These are phyloP conservation scores for Perilla frutescens DNA, from an alignment of 257 asterid species.

Conservation along the genomic window DNA sequence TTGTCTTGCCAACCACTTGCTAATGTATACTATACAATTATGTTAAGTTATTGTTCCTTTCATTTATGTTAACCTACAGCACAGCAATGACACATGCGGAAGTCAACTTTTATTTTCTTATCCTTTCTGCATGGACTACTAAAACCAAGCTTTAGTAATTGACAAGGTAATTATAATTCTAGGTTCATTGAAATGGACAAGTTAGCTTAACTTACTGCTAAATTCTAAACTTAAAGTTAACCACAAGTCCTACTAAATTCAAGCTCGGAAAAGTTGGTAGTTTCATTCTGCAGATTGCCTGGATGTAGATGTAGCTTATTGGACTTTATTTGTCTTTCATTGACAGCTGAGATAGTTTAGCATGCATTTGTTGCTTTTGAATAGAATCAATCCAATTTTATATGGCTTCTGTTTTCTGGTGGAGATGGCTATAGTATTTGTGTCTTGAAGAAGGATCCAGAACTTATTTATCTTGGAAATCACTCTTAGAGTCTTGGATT, in stretches of 20 bases:
- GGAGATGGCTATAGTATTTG: conserved; percentile 10
- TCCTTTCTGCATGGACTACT: background rate
- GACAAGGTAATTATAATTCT: background rate
- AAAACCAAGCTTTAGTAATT: conserved; percentile 16
- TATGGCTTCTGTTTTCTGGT: background rate
- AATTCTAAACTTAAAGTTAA: background rate
- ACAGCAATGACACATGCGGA: background rate
- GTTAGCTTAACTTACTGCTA: background rate
- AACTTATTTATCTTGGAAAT: background rate
- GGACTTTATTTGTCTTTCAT: background rate
- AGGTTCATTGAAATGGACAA: background rate
- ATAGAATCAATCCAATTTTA: background rate
- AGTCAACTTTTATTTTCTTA: background rate
- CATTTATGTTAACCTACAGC: conserved; percentile 15
- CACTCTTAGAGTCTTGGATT: background rate
- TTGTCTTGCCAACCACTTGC: conserved; percentile 11
- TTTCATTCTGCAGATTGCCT: conserved; percentile 7
- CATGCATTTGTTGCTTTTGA: conserved; percentile 1
- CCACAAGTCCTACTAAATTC: background rate
- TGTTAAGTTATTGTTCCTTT: conserved; percentile 9
- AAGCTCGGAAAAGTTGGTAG: conserved; percentile 6
- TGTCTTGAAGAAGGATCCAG: background rate
- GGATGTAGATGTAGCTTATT: conserved; percentile 12
- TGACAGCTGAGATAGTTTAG: background rate
- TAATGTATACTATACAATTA: conserved; percentile 5